phyloP scores from a whole-genome alignment of 2,329 filamentous ascomycete genomes.

The Arthroderma uncinatum region DNA sequence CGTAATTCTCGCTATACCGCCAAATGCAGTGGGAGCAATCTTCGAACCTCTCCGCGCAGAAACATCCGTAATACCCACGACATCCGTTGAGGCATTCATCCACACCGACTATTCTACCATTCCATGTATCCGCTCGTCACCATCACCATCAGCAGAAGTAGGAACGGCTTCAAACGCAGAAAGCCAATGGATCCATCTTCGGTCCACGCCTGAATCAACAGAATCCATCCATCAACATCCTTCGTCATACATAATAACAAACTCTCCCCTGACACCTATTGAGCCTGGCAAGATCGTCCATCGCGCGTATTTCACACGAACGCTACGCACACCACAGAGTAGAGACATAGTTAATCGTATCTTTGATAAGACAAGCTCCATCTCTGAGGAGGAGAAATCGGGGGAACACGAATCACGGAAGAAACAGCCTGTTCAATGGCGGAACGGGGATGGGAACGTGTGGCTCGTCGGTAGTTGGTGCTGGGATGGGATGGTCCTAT shows the following conservation, averaged over 20 bases:
- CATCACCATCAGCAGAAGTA: neutral
- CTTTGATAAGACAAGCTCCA: slow-evolving; percentile 22
- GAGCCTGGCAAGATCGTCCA: slow-evolving; percentile 35
- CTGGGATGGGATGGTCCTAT: slow-evolving; percentile 53
- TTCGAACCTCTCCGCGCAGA: slow-evolving; percentile 34
- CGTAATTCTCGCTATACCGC: slow-evolving; percentile 46
- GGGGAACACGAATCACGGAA: neutral
- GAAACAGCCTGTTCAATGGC: slow-evolving; percentile 9
- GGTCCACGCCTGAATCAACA: slow-evolving; percentile 30
- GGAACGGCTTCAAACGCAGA: neutral
- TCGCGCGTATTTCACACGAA: slow-evolving; percentile 42
- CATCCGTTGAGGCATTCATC: slow-evolving; percentile 40
- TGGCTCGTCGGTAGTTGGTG: slow-evolving; percentile 52
- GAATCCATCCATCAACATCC: slow-evolving; percentile 45
- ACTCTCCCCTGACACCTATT: slow-evolving; percentile 36
- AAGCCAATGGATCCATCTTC: slow-evolving; percentile 28
- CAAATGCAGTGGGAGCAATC: slow-evolving; percentile 41
- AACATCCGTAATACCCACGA: slow-evolving; percentile 39
- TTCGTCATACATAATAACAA: slow-evolving; percentile 43
- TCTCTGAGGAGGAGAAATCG: neutral
- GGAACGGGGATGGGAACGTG: slow-evolving; percentile 44
- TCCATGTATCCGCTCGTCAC: neutral
- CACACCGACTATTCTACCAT: slow-evolving; percentile 26
- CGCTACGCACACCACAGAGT: slow-evolving; percentile 42
- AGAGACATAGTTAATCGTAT: slow-evolving; percentile 39